Base-by-base conservation (phyloP, 345 rosid genomes). In the Draba incana region DNA sequence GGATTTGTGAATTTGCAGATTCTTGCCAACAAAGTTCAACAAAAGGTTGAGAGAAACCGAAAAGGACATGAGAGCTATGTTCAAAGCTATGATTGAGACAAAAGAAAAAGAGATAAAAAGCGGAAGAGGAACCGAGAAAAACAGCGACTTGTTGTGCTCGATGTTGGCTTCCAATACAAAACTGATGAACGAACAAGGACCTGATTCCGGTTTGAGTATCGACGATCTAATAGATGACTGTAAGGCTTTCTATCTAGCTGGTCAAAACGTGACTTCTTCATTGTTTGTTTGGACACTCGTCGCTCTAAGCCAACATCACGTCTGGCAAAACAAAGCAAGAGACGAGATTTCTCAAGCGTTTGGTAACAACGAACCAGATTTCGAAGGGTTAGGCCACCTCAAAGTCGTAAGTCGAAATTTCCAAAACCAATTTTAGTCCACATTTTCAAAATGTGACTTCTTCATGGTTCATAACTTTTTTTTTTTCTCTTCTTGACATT, bases 241-340 rank as follows among this genome's bases (percentile, higher is more conserved):
- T 64, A 84, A 86, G 66, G 68, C 82, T 27, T 82, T 88, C 66
- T 88, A 86, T 68, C 66, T 85, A 11, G 90, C 90, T n/a, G 88
- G 94, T 27, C 88, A 88, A 65, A 85, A 81, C 46, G 83, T 88
- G 16, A 81, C 88, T 10, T 62, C 88, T 24, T 66, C 75, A 38
- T 62, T 85, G 61, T 69, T 83, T 45, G 79, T 80, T 35, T 86
- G 92, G 96, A 68, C 84, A 10, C 47, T 77, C 65, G 65, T 89
- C 71, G 71, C 82, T 53, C 43, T 85, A 64, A 75, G 86, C 54
- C 65, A 76, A 16, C 83, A 86, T 61, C 84, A 77, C 44, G 75
- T 77, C n/a, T 84, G 92, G 92, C 92, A 86, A 68, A 69, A 23
- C 37, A 76, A 74, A 53, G 79, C 87, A 13, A 80, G 89, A 58